These are phyloP conservation scores for Phaffia australis DNA, from an alignment of 768 basidiomycete species.

Conservation along the genomic window DNA sequence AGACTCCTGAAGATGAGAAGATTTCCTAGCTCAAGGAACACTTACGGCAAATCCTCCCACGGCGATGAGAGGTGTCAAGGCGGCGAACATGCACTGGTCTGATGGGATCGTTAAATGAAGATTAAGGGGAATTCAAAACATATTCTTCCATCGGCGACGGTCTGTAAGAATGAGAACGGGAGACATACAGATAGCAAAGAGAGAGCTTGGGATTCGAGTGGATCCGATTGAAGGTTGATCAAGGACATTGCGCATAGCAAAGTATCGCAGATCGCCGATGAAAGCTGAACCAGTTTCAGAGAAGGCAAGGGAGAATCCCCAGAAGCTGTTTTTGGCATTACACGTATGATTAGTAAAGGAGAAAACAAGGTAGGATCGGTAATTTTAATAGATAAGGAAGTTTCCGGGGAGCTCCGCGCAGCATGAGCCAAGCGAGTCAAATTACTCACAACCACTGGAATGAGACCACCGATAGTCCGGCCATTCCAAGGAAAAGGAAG, in stretches of 20 bases:
- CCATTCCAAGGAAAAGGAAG: conserved; percentile 39
- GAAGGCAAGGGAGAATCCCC: conserved; percentile 89
- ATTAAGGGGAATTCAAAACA: too few relatives aligned
- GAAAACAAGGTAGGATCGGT: too few relatives aligned
- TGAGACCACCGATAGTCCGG: conserved; percentile 37
- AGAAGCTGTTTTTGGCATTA: conserved; percentile 55
- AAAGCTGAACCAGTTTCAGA: conserved; percentile 51
- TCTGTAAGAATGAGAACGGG: neutral
- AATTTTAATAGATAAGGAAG: too few relatives aligned
- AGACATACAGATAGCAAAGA: conserved; percentile 43
- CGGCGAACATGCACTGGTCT: conserved; percentile 41
- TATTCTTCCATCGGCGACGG: neutral
- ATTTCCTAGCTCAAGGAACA: too few relatives aligned
- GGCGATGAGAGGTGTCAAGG: conserved; percentile 24
- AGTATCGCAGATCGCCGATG: conserved; percentile 76
- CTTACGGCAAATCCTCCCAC: conserved; percentile 52
- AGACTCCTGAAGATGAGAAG: too few relatives aligned
- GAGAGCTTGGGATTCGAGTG: conserved; percentile 64
- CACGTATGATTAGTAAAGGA: too few relatives aligned
- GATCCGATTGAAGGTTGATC: conserved; percentile 50
- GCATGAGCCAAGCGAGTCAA: too few relatives aligned
- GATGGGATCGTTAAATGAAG: conserved; percentile 42
- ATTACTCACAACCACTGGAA: conserved; percentile 37
- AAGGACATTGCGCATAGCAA: conserved; percentile 42
- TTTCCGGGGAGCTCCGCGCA: too few relatives aligned